Conservation (phyloP, 495 filamentous ascomycete genomes). For the Amniculicola lignicola region DNA sequence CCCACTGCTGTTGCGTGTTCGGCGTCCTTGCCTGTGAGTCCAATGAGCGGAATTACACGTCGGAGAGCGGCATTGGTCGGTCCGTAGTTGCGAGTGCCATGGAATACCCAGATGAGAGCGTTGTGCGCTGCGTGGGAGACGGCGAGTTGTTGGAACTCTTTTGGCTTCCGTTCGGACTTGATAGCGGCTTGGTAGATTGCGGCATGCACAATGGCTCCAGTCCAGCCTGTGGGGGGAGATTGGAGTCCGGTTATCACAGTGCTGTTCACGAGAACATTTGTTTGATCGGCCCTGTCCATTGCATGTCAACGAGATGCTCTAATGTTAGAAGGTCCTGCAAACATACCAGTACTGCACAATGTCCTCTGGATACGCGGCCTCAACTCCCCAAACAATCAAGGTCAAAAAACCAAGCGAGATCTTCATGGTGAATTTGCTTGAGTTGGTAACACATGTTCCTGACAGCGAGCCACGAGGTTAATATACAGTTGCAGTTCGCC, state of each 20-base stretch:
- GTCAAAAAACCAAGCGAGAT: too few relatives aligned
- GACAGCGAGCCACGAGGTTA: too few relatives aligned
- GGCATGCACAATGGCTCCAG: slow-evolving; percentile 37
- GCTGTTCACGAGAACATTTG: slow-evolving; percentile 38
- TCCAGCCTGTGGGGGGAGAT: slow-evolving; percentile 40
- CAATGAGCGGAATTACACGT: slow-evolving; percentile 35
- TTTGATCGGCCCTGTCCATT: slow-evolving; percentile 33
- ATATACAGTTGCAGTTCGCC: too few relatives aligned
- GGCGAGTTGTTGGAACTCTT: slow-evolving; percentile 43
- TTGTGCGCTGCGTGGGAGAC: slow-evolving; percentile 45
- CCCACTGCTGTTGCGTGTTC: slow-evolving; percentile 36
- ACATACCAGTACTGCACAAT: slow-evolving; percentile 42
- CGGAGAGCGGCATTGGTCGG: slow-evolving; percentile 35
- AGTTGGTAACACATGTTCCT: too few relatives aligned
- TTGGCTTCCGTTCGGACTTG: slow-evolving; percentile 27
- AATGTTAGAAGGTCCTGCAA: neutral
- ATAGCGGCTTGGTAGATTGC: slow-evolving; percentile 41
- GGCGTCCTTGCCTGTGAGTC: slow-evolving; percentile 32
- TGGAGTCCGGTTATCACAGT: slow-evolving; percentile 40
- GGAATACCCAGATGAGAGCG: slow-evolving; percentile 40
- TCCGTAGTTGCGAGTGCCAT: slow-evolving; percentile 39
- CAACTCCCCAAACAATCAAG: too few relatives aligned
- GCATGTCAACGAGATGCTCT: too few relatives aligned
- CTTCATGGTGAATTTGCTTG: too few relatives aligned
- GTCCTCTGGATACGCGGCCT: slow-evolving; percentile 40